These are phyloP conservation scores for Tetracladium marchalianum DNA, from an alignment of 495 filamentous ascomycete species.

Conservation along the genomic window DNA sequence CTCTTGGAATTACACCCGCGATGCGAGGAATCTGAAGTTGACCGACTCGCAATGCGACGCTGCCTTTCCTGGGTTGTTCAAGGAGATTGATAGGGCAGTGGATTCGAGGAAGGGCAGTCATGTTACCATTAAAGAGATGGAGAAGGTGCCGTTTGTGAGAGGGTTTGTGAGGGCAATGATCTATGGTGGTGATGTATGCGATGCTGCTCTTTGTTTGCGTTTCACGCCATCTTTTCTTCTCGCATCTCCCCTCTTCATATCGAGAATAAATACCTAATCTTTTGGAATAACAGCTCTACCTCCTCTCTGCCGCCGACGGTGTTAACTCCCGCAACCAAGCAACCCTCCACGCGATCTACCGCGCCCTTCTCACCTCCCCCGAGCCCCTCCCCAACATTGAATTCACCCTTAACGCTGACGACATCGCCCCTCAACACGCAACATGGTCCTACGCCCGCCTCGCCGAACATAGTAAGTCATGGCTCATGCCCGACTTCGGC, in stretches of 20 bases:
- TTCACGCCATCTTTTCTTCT: too few relatives aligned
- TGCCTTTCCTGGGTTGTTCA: constrained; percentile 36
- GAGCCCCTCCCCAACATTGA: constrained; percentile 45
- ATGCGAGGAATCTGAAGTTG: constrained; percentile 23
- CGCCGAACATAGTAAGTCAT: constrained; percentile 33
- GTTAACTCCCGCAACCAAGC: not conserved
- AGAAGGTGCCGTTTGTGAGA: constrained; percentile 22
- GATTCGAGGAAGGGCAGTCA: constrained; percentile 6
- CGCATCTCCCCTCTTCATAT: too few relatives aligned
- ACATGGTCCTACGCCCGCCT: constrained; percentile 43
- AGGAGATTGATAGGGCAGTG: constrained; percentile 29
- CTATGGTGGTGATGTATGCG: constrained; percentile 26
- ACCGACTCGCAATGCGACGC: constrained; percentile 27
- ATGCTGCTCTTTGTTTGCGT: not conserved
- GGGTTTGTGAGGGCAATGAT: constrained; percentile 33
- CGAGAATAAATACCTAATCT: too few relatives aligned
- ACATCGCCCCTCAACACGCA: constrained; percentile 30
- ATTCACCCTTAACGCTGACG: constrained; percentile 49
- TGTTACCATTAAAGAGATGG: constrained; percentile 25
- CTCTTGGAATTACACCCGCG: too few relatives aligned
- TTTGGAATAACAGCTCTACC: not conserved
- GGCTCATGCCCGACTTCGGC: constrained; percentile 62
- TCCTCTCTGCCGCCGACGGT: not conserved
- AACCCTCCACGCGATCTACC: constrained; percentile 13
- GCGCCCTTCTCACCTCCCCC: constrained; percentile 29